Evolutionary conservation across 2,329 filamentous ascomycete species (phyloP).

Genomic region (Sclerotinia subarctica): DNA sequence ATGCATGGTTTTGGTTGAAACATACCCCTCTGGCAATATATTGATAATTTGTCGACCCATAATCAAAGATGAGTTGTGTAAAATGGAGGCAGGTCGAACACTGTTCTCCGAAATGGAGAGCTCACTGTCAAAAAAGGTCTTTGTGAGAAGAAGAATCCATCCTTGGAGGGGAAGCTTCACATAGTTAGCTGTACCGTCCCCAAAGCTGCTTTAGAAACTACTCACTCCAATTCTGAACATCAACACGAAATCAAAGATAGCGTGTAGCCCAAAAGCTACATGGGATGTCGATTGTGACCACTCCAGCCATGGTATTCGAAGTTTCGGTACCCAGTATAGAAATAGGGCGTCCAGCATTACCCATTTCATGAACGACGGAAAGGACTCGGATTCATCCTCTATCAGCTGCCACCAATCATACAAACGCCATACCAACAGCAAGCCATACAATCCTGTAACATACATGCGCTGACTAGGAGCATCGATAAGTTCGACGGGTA

Average conservation of each 20-base stretch:
- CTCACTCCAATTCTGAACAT: constrained; percentile 87
- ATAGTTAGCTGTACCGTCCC: constrained; percentile 22
- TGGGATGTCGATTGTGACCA: constrained; percentile 65
- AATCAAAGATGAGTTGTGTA: constrained; percentile 91
- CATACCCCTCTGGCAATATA: constrained; percentile 86
- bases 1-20: constrained; percentile 15
- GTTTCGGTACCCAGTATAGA: constrained; percentile 78
- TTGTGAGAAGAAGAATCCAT: constrained; percentile 70
- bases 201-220: constrained; percentile 25
- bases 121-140: constrained; percentile 88
- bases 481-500: constrained; percentile 79
- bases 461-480: constrained; percentile 89
- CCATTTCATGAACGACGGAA: constrained; percentile 93
- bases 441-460: constrained; percentile 72
- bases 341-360: constrained; percentile 80
- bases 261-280: constrained; percentile 69
- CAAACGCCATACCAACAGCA: constrained; percentile 75
- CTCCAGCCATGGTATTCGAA: constrained; percentile 96
- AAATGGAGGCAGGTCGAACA: constrained; percentile 81
- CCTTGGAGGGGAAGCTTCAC: constrained; percentile 66
- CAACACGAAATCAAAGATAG: constrained; percentile 73
- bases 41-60: constrained; percentile 97
- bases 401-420: constrained; percentile 81
- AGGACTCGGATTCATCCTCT: constrained; percentile 81
- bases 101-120: constrained; percentile 88